These are phyloP conservation scores for Vitis amurensis DNA, from an alignment of 164 flowering plant species.

Conservation along the genomic window DNA sequence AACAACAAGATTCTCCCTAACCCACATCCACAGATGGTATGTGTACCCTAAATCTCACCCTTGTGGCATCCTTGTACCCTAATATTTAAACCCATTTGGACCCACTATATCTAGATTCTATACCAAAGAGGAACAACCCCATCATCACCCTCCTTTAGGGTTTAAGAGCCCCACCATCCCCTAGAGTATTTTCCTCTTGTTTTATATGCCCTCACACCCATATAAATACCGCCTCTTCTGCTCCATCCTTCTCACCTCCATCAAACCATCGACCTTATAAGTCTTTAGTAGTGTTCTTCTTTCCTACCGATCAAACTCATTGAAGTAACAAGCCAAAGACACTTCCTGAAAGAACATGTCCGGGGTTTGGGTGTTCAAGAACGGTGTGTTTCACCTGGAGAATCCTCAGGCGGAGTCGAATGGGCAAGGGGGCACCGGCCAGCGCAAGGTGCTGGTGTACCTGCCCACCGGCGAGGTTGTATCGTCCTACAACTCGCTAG, in stretches of 20 bases:
- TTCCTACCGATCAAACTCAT: too few relatives aligned
- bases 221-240: conserved; percentile 10
- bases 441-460: conserved; percentile 51
- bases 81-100: conserved; percentile 14
- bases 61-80: conserved; percentile 20
- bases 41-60: conserved; percentile 34
- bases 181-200: conserved; percentile 21
- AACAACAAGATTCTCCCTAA: conserved; percentile 14
- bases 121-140: conserved; percentile 21
- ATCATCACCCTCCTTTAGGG: conserved; percentile 7
- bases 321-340: background rate
- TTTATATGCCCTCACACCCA: conserved; percentile 6
- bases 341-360: conserved; percentile 35
- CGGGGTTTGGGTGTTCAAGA: conserved; percentile 67
- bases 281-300: background rate
- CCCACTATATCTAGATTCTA: conserved; percentile 40
- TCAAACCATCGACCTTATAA: background rate
- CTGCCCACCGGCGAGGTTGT: conserved; percentile 47
- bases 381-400: conserved; percentile 47
- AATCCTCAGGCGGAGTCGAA: background rate
- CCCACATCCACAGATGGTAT: conserved; percentile 18
- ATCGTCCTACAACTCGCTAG: conserved; percentile 47
- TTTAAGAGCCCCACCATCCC: background rate
- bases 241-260: conserved; percentile 2
- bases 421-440: background rate